Evolutionary conservation across 495 filamentous ascomycete genomes (phyloP).

Genomic region (Penicillium crystallinum): DNA sequence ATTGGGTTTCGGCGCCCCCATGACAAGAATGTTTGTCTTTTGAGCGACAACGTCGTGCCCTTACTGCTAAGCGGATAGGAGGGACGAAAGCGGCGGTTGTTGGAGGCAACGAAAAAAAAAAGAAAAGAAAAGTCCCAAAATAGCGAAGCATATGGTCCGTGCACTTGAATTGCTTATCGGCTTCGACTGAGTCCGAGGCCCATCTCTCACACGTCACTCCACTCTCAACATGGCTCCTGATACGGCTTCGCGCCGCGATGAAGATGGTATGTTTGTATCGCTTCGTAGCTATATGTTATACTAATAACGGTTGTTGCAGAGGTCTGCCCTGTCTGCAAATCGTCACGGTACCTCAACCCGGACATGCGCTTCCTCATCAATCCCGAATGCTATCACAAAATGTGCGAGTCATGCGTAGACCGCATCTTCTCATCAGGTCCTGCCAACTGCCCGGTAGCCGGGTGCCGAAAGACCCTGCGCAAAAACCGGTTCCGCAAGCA

Average conservation of each 20-base stretch:
- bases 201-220: slow-evolving; percentile 6
- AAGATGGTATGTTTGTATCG: slow-evolving; percentile 40
- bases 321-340: slow-evolving; percentile 96
- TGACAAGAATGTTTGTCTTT: background rate
- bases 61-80: background rate
- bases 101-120: slow-evolving; percentile 7
- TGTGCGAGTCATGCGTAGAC: slow-evolving; percentile 93
- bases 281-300: background rate
- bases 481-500: slow-evolving; percentile 77
- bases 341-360: slow-evolving; percentile 86
- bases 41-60: background rate
- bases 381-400: slow-evolving; percentile 97
- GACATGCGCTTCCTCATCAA: slow-evolving; percentile 93
- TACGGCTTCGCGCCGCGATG: slow-evolving; percentile 39
- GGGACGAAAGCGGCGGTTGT: background rate
- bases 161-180: slow-evolving; percentile 18
- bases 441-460: slow-evolving; percentile 82
- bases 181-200: slow-evolving; percentile 3
- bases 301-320: slow-evolving; percentile 46
- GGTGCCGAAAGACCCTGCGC: slow-evolving; percentile 78
- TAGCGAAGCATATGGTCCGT: slow-evolving; percentile 14
- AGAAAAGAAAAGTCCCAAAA: slow-evolving; percentile 13
- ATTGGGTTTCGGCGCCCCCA: slow-evolving; percentile 31
- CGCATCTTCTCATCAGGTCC: slow-evolving; percentile 89
- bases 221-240: slow-evolving; percentile 30